Conservation (phyloP, 345 rosid genomes). For the Nephelium lappaceum region DNA sequence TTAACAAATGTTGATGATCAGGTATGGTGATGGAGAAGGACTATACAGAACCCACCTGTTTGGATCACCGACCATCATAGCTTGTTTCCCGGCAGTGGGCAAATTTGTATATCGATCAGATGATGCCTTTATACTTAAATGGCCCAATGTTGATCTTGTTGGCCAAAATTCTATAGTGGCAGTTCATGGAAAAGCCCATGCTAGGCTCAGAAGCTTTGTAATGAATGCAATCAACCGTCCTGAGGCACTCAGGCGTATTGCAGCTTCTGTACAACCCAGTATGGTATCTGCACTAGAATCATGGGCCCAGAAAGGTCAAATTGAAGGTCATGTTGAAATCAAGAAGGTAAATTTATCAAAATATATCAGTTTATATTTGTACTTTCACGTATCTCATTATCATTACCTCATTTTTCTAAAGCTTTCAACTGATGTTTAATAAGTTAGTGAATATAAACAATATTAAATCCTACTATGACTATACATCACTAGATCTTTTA, state of each 20-base stretch:
- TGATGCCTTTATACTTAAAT: conserved; percentile 27
- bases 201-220: conserved; percentile 31
- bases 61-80: conserved; percentile 42
- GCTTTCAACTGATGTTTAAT: too few relatives aligned
- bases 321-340: conserved; percentile 24
- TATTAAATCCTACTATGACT: too few relatives aligned
- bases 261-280: conserved; percentile 33
- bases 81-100: conserved; percentile 36
- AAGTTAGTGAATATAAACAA: too few relatives aligned
- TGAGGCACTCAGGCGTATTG: conserved; percentile 34
- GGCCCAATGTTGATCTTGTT: conserved; percentile 35
- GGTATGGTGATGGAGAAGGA: conserved; percentile 50
- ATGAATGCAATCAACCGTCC: conserved; percentile 34
- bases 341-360: conserved; percentile 26
- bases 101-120: conserved; percentile 30
- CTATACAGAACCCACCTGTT: conserved; percentile 38
- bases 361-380: too few relatives aligned
- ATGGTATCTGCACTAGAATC: conserved; percentile 33
- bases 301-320: conserved; percentile 34
- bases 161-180: conserved; percentile 26
- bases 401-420: too few relatives aligned
- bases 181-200: conserved; percentile 36
- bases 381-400: too few relatives aligned
- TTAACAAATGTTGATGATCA: not conserved
- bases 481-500: too few relatives aligned